These are phyloP conservation scores for Aspergillus jensenii DNA, from an alignment of 2,329 filamentous ascomycete species.

Conservation along the genomic window DNA sequence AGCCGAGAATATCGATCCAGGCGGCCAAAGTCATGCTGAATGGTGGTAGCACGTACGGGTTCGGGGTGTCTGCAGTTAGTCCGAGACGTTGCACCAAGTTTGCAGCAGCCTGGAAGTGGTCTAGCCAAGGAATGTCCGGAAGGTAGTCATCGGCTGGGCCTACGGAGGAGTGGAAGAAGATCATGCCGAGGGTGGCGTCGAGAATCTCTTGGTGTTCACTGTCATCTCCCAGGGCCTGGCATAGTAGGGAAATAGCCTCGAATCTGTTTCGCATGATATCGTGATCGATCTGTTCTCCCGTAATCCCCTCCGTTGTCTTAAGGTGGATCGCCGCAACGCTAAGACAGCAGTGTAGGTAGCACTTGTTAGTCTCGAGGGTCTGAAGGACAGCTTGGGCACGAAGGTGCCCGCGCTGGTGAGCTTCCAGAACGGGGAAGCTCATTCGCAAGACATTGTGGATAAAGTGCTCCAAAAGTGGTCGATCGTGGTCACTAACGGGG, in stretches of 20 bases:
- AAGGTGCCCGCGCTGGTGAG: conserved; percentile 80
- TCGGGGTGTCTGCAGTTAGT: conserved; percentile 67
- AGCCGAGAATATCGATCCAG: conserved; percentile 96
- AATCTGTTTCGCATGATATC: conserved; percentile 94
- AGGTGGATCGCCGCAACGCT: conserved; percentile 90
- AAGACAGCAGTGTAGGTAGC: conserved; percentile 92
- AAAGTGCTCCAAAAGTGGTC: conserved; percentile 85
- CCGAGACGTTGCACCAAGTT: conserved; percentile 83
- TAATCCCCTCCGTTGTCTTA: conserved; percentile 70
- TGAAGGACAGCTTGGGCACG: conserved; percentile 81
- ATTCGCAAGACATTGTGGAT: conserved; percentile 81
- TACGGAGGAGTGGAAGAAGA: conserved; percentile 93
- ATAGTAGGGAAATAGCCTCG: conserved; percentile 81
- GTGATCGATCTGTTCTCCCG: conserved; percentile 74
- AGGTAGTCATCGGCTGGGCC: conserved; percentile 81
- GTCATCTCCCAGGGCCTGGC: conserved; percentile 75
- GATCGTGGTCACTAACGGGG: conserved; percentile 83
- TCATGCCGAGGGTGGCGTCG: conserved; percentile 89
- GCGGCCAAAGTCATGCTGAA: conserved; percentile 90
- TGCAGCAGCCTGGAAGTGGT: conserved; percentile 90
- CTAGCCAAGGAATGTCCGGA: conserved; percentile 92
- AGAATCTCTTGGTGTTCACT: conserved; percentile 84
- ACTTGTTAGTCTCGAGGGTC: conserved; percentile 85
- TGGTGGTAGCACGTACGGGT: conserved; percentile 65
- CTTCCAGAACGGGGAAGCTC: conserved; percentile 89